These are phyloP conservation scores for Heritiera fomes DNA, from an alignment of 345 rosid species.

Conservation along the genomic window DNA sequence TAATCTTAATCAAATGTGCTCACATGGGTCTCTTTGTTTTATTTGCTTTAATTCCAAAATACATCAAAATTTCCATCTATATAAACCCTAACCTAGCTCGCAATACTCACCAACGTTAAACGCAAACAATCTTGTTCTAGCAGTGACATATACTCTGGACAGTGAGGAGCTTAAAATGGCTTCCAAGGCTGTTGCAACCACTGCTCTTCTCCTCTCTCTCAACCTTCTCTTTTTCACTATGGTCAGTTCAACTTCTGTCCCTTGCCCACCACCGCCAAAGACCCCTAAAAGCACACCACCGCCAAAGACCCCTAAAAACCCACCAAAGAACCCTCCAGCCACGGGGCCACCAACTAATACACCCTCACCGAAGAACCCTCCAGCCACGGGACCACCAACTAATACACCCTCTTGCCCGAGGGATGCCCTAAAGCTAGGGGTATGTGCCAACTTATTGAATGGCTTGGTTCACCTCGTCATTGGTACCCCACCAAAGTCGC, in stretches of 20 bases:
- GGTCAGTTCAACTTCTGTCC: constrained; percentile 51
- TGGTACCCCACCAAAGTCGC: constrained; percentile 58
- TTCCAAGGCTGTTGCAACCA: constrained; percentile 41
- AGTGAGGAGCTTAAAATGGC: constrained; percentile 36
- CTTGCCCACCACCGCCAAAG: constrained; percentile 41
- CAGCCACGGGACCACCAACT: neutral
- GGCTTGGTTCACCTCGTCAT: constrained; percentile 45
- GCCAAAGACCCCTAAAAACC: neutral
- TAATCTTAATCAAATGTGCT: constrained; percentile 17
- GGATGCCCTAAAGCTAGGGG: constrained; percentile 71
- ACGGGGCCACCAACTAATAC: neutral
- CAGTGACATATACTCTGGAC: neutral
- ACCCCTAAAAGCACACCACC: constrained; percentile 19
- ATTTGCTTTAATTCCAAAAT: neutral
- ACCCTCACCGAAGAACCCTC: constrained; percentile 28
- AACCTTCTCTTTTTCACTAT: constrained; percentile 63
- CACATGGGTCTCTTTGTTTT: constrained; percentile 16
- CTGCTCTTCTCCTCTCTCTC: constrained; percentile 51
- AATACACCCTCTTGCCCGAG: constrained; percentile 53
- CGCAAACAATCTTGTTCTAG: neutral
- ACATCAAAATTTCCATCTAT: constrained; percentile 8
- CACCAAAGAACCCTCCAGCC: constrained; percentile 29
- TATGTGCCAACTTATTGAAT: constrained; percentile 50
- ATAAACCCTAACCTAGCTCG: constrained; percentile 10
- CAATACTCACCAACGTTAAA: neutral